Base-by-base conservation (phyloP, 371 early-diverging fungal species). In the Rhizopus stolonifer region DNA sequence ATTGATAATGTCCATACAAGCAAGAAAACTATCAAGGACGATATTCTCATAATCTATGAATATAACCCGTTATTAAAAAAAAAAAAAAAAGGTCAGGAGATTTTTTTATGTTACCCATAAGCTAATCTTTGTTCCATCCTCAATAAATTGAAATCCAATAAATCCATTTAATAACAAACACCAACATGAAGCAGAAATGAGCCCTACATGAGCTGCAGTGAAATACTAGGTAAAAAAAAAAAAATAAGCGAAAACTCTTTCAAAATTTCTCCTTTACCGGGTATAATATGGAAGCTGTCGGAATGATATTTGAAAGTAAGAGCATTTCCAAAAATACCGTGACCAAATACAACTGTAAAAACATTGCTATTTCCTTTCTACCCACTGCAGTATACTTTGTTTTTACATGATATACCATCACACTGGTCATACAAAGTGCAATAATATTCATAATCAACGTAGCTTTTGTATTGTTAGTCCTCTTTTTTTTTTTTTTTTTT, bases 301-400 rank as follows among this genome's bases (percentile, higher is more conserved):
- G 90, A 46, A 94, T 85, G 65, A 94, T 86, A 47, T 89, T 89
- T 17, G 89, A 81, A 25, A 89, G 77, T 48, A 89, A 70, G 38
- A 94, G 43, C 71, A 93, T 85, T 63, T 94, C 94, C 19, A 92
- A 62, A 21, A 91, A 60, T 33, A 78, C 77, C 36, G 82, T 77
- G 38, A 81, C 56, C 48, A 87, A 69, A 74, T 91, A 95, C 55
- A 91, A 67, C 65, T 94, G 92, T 67, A 94, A 93, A 69, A 94
- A 92, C 83, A 91, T 80, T 50, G 88, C 88, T 63, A 94, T 93
- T 65, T 94, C 95, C 71, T 92, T 92, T 55, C 94, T 84, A 82
- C 94, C 94, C 22, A 94, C 92, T 11, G 95, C 95, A 13, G 94
- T 94, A 73, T 92, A 93, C 75, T 94, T 94, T 14, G 85, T 79